Conservation (phyloP, 768 basidiomycete species). For the Candolleomyces efflorescens region DNA sequence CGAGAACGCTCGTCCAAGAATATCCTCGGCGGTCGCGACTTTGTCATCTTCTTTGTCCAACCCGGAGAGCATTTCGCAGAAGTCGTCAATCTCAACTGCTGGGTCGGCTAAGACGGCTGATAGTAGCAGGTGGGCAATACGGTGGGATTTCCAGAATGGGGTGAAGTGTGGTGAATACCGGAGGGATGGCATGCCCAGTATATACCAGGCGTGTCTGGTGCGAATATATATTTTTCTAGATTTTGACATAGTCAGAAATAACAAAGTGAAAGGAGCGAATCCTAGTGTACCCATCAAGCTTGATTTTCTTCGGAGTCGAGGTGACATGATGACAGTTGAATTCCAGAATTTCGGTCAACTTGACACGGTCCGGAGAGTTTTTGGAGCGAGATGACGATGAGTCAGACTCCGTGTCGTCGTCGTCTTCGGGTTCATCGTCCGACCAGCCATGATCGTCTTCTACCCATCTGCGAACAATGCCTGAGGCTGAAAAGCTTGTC, state of each 20-base stretch:
- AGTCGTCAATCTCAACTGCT: slow-evolving; percentile 35
- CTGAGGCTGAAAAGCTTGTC: slow-evolving; percentile 31
- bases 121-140: slow-evolving; percentile 45
- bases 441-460: slow-evolving; percentile 21
- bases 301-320: slow-evolving; percentile 14
- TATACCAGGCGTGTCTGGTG: slow-evolving; percentile 67
- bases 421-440: slow-evolving; percentile 21
- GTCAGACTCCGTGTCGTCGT: slow-evolving; percentile 18
- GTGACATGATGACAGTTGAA: slow-evolving; percentile 42
- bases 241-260: background rate
- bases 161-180: slow-evolving; percentile 42
- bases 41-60: slow-evolving; percentile 25
- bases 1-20: slow-evolving; percentile 42
- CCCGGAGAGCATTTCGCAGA: slow-evolving; percentile 28
- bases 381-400: background rate
- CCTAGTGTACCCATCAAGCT: slow-evolving; percentile 42
- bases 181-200: slow-evolving; percentile 46
- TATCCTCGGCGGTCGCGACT: slow-evolving; percentile 22
- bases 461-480: slow-evolving; percentile 37
- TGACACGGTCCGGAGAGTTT: slow-evolving; percentile 22
- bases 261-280: background rate
- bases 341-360: slow-evolving; percentile 40
- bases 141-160: slow-evolving; percentile 47
- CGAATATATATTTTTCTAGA: slow-evolving; percentile 60
- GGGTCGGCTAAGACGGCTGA: slow-evolving; percentile 26